Evolutionary conservation across 805 yeast species (phyloP), one percentile per base, ranked within the genome.

Genomic region (Zygosaccharomyces rouxii): DNA sequence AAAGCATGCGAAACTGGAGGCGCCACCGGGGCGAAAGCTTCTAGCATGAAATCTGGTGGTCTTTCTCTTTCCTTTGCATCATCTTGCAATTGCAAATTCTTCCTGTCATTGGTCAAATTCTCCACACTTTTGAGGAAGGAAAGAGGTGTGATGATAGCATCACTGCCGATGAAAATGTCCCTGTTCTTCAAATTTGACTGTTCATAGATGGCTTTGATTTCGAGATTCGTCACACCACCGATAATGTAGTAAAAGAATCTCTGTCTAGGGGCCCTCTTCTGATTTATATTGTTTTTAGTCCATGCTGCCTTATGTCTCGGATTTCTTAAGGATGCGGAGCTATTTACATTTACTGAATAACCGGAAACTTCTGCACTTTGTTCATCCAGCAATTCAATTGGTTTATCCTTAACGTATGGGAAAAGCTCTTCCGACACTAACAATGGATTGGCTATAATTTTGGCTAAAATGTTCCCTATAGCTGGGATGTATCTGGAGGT

Each of bases 151-250:
- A 87, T 68, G 1, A 88, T 67, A 46, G 84, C 81, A 62, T 86
- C 95, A 11, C 90, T 81, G 0, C 98, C 98, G 49, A 92, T 69
- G 51, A 84, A 79, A 14, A 94, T 77, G 52, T 89, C 96, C 61
- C 80, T 83, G 59, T 84, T 79, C 49, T 79, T 73, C 39, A 75
- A 65, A 14, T 71, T 67, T 7, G 88, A 77, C 41, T 89, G 73
- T 53, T 87, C 92, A 57, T 86, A 83, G 3, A 83, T 81, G 10
- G 87, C 76, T 53, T 92, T 77, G 25, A 85, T 70, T 66, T 94
- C 99, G 2, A 90, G 78, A 55, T 84, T 79, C 0, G 98, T 88
- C 18, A 86, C 68, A 7, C 98, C 99, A 19, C 99, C 99, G 1
- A 95, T 84, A 23, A 89, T 77, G 60, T 81, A 94, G 48, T 89